Evolutionary conservation across 768 basidiomycete species (phyloP), one percentile per base, ranked within the genome.

Genomic region (Xanthoconium purpureum): DNA sequence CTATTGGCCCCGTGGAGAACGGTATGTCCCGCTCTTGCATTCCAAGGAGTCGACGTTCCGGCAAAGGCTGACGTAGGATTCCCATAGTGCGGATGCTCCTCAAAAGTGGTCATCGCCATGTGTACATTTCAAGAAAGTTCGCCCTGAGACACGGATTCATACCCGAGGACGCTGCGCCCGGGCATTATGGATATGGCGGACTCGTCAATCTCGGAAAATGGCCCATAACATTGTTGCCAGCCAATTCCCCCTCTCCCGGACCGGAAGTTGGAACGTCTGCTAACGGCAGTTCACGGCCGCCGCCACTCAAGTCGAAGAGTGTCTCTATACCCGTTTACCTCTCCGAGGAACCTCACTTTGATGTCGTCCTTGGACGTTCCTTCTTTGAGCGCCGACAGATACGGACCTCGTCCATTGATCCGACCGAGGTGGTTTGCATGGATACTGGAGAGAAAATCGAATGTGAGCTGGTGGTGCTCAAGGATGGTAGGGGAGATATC

Each of bases 111-210:
- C 89, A 98, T 71, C 80, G 93, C 14, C 87, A 95, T 65, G 95
- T 98, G 49, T 99, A 99, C 73, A 88, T 99, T 56, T 97, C 94
- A 13, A 83, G 97, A 53, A 88, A 89, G 67, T 99, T 98, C 66
- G 97, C 97, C 2, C 75, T 85, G 58, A 81, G 85, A 61, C 84
- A 97, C 68, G 88, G 87, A 2, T 93, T 99, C 70, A 89, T 98
- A 54, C 91, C 93, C 2, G 75, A 78, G 20, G 92, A 94, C 60
- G 89, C 94, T 54, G 84, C 85, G 1, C 94, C 92, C 8, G 97
- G 97, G 7, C 82, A 87, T 57, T 94, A 95, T 63, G 96, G 97
- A n/a, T 99, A 98, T 67, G 82, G 86, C 9, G 95, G 96, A 5
- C 78, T 92, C 10, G 83, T 93, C 52, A 91, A 87, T 68, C 84